Conservation (phyloP, 2,329 filamentous ascomycete species). For the Fusarium sp. region DNA sequence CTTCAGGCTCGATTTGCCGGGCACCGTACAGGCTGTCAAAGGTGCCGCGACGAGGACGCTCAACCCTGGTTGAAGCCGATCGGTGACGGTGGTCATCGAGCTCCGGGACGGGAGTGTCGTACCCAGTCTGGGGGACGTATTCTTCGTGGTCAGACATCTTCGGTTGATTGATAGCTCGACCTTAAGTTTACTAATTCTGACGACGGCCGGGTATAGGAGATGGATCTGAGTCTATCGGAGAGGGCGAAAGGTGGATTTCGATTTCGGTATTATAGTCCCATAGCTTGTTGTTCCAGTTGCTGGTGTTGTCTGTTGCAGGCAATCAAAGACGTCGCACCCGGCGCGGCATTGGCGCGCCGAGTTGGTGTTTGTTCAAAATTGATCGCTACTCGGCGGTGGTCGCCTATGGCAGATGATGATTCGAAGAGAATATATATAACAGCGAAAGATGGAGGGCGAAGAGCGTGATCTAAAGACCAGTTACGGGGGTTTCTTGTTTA, state of each 20-base stretch:
- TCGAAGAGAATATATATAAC: constrained; percentile 16
- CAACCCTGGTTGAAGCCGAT: constrained; percentile 67
- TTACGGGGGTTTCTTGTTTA: constrained; percentile 99
- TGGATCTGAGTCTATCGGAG: constrained; percentile 27
- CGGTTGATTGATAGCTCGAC: constrained; percentile 28
- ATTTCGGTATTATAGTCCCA: constrained; percentile 51
- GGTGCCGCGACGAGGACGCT: constrained; percentile 76
- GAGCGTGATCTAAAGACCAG: constrained; percentile 55
- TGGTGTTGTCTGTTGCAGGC: constrained; percentile 31
- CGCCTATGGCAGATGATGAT: constrained; percentile 37
- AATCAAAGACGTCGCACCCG: constrained; percentile 50
- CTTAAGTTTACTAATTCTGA: constrained; percentile 12
- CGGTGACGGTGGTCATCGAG: constrained; percentile 89
- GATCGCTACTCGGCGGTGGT: constrained; percentile 40
- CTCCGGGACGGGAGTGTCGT: constrained; percentile 80
- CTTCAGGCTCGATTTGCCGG: constrained; percentile 59
- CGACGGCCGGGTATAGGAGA: constrained; percentile 17
- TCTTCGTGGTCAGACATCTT: constrained; percentile 78
- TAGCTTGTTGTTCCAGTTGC: constrained; percentile 42
- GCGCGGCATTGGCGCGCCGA: constrained; percentile 56
- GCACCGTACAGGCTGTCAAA: constrained; percentile 76
- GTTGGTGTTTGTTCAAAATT: constrained; percentile 50
- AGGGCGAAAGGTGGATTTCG: constrained; percentile 36
- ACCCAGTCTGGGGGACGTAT: constrained; percentile 69
- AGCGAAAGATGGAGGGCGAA: constrained; percentile 12